These are phyloP conservation scores for Penicillium psychrosexuale DNA, from an alignment of 2,329 filamentous ascomycete genomes.

Conservation along the genomic window DNA sequence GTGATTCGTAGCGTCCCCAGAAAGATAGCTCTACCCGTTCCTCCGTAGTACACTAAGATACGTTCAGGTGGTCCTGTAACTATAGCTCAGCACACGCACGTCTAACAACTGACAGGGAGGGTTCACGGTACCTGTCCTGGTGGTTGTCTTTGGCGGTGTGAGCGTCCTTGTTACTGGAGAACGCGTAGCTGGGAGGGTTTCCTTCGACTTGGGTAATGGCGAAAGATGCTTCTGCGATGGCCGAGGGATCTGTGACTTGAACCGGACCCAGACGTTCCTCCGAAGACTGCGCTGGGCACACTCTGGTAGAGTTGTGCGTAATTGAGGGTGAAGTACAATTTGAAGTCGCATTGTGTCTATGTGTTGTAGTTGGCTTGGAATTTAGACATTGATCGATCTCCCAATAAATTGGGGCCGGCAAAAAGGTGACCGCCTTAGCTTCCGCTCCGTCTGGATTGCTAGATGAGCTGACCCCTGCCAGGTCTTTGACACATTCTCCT, in stretches of 20 bases:
- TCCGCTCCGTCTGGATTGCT: slow-evolving; percentile 1
- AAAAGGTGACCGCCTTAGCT: slow-evolving; percentile 1
- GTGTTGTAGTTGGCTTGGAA: slow-evolving; percentile 4
- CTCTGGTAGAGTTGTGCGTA: slow-evolving; percentile 28
- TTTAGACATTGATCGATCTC: slow-evolving; percentile 6
- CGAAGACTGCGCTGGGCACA: slow-evolving; percentile 27
- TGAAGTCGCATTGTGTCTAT: slow-evolving; percentile 24
- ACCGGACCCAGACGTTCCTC: slow-evolving; percentile 26
- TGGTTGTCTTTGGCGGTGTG: slow-evolving; percentile 23
- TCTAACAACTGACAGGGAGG: background rate
- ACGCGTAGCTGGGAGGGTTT: slow-evolving; percentile 12
- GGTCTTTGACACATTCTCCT: background rate
- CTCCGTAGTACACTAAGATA: slow-evolving; percentile 72
- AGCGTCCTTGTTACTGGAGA: slow-evolving; percentile 8
- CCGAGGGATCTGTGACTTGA: slow-evolving; percentile 29
- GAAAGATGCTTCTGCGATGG: slow-evolving; percentile 24
- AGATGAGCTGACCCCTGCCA: background rate
- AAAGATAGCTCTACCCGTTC: slow-evolving; percentile 63
- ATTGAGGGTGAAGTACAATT: slow-evolving; percentile 31
- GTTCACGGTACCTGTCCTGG: slow-evolving; percentile 28
- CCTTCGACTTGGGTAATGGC: slow-evolving; percentile 21
- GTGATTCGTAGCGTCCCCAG: slow-evolving; percentile 69
- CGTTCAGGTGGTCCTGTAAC: slow-evolving; percentile 37
- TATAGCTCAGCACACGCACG: slow-evolving; percentile 9
- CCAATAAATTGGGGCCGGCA: background rate